Conservation (phyloP, 306 rosid species). For the Rosa lucieae region DNA sequence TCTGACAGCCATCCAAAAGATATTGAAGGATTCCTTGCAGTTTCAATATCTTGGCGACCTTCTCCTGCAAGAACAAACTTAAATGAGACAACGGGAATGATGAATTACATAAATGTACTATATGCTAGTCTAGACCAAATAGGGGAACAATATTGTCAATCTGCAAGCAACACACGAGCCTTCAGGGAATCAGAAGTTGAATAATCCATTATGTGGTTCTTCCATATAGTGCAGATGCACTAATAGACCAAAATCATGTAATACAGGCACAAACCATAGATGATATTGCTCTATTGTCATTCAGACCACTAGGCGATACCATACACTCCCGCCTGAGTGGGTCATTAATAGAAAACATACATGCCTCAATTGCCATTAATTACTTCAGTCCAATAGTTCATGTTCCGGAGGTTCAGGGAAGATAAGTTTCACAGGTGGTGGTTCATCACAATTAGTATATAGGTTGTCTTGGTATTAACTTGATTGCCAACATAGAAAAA, state of each 20-base stretch:
- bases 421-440: background rate
- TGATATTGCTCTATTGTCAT: background rate
- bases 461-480: background rate
- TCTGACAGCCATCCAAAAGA: background rate
- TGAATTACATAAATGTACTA: background rate
- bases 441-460: background rate
- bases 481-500: background rate
- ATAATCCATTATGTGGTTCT: background rate
- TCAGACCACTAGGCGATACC: background rate
- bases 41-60: conserved; percentile 18
- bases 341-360: background rate
- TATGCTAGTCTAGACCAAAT: background rate
- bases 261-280: background rate
- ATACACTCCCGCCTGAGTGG: background rate
- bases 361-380: background rate
- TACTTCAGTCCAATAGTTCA: background rate
- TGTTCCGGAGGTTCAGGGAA: background rate
- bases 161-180: background rate
- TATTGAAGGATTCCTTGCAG: background rate
- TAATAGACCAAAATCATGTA: background rate
- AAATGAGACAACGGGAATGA: background rate
- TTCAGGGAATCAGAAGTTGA: conserved; percentile 2
- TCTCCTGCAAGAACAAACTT: conserved; percentile 12
- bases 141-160: background rate
- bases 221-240: background rate